phyloP scores from a whole-genome alignment of 2,329 filamentous ascomycete species.

The Colletotrichum cordylinicola region DNA sequence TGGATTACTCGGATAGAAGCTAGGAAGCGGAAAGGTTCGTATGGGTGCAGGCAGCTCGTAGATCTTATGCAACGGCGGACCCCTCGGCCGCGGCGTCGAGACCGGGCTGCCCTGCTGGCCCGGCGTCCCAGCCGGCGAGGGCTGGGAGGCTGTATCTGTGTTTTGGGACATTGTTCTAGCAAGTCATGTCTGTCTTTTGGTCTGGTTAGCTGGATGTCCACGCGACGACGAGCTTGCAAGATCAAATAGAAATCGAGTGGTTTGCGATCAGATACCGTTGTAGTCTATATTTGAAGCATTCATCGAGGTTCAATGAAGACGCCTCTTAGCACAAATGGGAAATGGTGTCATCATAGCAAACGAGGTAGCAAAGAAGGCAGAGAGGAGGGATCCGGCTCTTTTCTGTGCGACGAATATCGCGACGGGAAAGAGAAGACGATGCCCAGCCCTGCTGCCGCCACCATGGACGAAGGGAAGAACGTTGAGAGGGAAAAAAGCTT shows the following conservation, averaged over 20 bases:
- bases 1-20: constrained; percentile 91
- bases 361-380: constrained; percentile 24
- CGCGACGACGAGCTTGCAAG: background rate
- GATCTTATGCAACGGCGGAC: constrained; percentile 68
- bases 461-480: constrained; percentile 9
- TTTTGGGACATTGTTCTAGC: constrained; percentile 48
- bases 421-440: background rate
- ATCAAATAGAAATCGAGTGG: constrained; percentile 14
- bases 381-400: constrained; percentile 10
- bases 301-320: constrained; percentile 65
- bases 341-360: constrained; percentile 65
- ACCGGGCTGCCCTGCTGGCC: constrained; percentile 25
- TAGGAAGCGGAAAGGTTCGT: constrained; percentile 81
- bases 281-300: constrained; percentile 81
- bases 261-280: constrained; percentile 90
- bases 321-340: constrained; percentile 62
- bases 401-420: background rate
- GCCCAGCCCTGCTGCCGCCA: background rate
- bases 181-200: constrained; percentile 53
- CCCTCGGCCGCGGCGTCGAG: constrained; percentile 30
- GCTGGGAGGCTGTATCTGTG: constrained; percentile 19
- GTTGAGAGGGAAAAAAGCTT: background rate
- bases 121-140: constrained; percentile 7
- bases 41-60: constrained; percentile 84
- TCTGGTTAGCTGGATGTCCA: constrained; percentile 19